Base-by-base conservation (phyloP, 2,329 filamentous ascomycete species). In the Gliomastix tumulicola region DNA sequence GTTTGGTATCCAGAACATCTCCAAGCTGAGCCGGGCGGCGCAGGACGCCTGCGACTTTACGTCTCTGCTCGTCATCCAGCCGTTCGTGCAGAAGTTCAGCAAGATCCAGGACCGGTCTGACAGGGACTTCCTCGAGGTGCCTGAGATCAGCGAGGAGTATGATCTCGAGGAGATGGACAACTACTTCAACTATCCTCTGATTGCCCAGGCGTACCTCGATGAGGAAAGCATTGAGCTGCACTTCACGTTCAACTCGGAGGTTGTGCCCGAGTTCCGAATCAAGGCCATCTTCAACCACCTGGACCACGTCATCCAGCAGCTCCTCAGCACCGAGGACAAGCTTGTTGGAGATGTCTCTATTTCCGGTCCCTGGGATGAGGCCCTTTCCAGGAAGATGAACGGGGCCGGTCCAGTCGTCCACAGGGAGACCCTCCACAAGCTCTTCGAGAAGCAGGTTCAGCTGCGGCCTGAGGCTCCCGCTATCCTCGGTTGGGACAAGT, bases 131-230 rank as follows among this genome's bases (percentile, higher is more conserved):
- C n/a, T n/a, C n/a, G n/a, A n/a, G n/a, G n/a, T n/a, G n/a, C n/a
- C n/a, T n/a, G n/a, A n/a, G n/a, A n/a, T n/a, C n/a, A n/a, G n/a
- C n/a, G n/a, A n/a, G n/a, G n/a, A n/a, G n/a, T n/a, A n/a, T n/a
- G n/a, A n/a, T n/a, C n/a, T n/a, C n/a, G n/a, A 61, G 40, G 64
- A 60, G 1, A 49, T 64, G 11, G 30, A 20, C 11, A 27, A 28
- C 12, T 39, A 42, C 28, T 42, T 39, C 17, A 39, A n/a, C 16
- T 42, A 42, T 30, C 40, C 40, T 3, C 40, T 42, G 20, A 35
- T 42, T n/a, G 21, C 35, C 7, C 36, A 42, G 16, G 36, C 33
- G 1, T 19, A 34, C 8, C 23, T 42, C 3, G 28, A 13, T 7
- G 40, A 39, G 7, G 23, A 36, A 23, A 15, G 11, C 18, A 27